These are phyloP conservation scores for Penicillium oxalicum DNA, from an alignment of 2,329 filamentous ascomycete genomes.

Conservation along the genomic window DNA sequence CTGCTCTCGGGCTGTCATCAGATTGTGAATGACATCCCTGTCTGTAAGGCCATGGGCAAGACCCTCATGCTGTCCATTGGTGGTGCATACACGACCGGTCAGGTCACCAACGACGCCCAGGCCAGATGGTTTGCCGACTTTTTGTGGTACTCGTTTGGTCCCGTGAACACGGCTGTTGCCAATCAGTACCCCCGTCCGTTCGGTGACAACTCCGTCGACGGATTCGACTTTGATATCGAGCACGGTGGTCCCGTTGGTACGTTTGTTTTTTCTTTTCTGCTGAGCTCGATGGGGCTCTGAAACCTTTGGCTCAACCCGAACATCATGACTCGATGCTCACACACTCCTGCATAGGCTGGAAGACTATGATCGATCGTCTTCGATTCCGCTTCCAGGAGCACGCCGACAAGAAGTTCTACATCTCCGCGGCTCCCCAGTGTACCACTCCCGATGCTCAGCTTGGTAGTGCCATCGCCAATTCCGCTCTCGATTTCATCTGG, in stretches of 20 bases:
- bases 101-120: conserved; percentile 36
- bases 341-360: conserved; percentile 35
- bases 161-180: conserved; percentile 28
- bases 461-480: conserved; percentile 38
- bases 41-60: conserved; percentile 39
- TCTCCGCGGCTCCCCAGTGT: conserved; percentile 52
- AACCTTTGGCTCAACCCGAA: no score
- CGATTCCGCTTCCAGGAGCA: conserved; percentile 36
- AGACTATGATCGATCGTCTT: conserved; percentile 44
- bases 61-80: conserved; percentile 46
- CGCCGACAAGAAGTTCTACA: conserved; percentile 40
- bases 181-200: conserved; percentile 43
- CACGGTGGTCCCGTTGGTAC: conserved; percentile 27
- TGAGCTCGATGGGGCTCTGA: no score
- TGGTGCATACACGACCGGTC: conserved; percentile 40
- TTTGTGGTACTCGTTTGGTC: conserved; percentile 48
- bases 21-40: conserved; percentile 39
- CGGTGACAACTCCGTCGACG: conserved; percentile 43
- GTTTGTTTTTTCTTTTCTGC: conserved; percentile 1
- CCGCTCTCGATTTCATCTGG: conserved; percentile 50
- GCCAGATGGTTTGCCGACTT: conserved; percentile 46
- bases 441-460: conserved; percentile 45
- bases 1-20: conserved; percentile 42
- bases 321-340: not conserved
- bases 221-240: conserved; percentile 49